Base-by-base conservation (phyloP, 2,329 filamentous ascomycete genomes). In the Fonsecaea nubica region DNA sequence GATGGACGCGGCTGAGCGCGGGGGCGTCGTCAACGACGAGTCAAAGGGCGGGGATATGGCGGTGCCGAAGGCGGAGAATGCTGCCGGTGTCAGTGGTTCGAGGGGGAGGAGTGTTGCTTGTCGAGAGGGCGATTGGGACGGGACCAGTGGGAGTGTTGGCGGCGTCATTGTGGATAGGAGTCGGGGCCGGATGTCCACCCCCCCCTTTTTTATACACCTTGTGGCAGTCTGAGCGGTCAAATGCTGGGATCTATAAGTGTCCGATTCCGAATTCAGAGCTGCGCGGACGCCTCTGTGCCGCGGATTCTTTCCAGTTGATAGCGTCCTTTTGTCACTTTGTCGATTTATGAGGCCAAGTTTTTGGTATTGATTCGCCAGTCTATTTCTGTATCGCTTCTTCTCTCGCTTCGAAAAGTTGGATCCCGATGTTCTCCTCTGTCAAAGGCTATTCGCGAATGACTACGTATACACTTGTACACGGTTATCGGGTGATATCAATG, bases 31-130 rank as follows among this genome's bases (percentile, higher is more conserved):
- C 70, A 88, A 76, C 74, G 82, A 78, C 52, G 86, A 84, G 67
- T 84, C 82, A 21, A 84, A 76, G 36, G 92, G 92, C 76, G 94
- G 92, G 76, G 88, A 82, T 72, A 97, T 86, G 55, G 95, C 92
- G 63, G 91, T 89, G 76, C 95, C 95, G 78, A 96, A 99, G 52
- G 87, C 84, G 13, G 87, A 82, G 79, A 97, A 98, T 60, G 86
- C 80, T 4, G 83, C 80, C 54, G 86, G 85, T 8, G 88, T 90
- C 60, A 97, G 86, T n/a, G 87, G 86, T 72, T 85, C 81, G 8
- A 90, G 85, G 30, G 81, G 81, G 72, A 95, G 32, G 13, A 38
- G 42, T 3, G 32, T n/a, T 21, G 21, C 30, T 10, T 12, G 12
- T 35, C 36, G 21, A 36, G 48, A 35, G 35, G 38, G 3, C 18